Evolutionary conservation across 2,329 filamentous ascomycete genomes (phyloP), one percentile per base, ranked within the genome.

Genomic region (Venturia aucupariae): DNA sequence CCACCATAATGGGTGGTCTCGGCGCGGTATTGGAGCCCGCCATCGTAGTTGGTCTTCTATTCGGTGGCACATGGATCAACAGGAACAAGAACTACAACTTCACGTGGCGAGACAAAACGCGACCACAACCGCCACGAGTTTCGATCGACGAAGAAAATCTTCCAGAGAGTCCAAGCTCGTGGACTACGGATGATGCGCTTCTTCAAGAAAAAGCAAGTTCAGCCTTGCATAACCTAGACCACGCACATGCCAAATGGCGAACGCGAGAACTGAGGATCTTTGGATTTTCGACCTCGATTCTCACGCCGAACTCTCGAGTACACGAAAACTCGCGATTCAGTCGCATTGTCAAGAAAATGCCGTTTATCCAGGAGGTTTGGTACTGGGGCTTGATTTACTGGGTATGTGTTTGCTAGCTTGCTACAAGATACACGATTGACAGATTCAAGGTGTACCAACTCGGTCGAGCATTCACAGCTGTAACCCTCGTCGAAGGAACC

Each of bases 311-410:
- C 72, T 88, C 86, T 0, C 76, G 77, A 46, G 76, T 83, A 7
- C 88, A 86, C 70, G 79, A 81, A 67, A 80, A 83, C 66, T 81
- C 83, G 59, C 74, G 87, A 15, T 76, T 89, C 61, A 88, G 85
- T 71, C 80, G 87, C 4, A 68, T 90, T 42, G 79, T 90, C 17
- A 80, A 80, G 65, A 86, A 84, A 70, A 84, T 89, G 68, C 88
- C 89, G 0, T 91, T 91, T 71, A 73, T 90, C 35, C 85, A 86
- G 1, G 89, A 91, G 74, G 86, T 84, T 48, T 90, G 87, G 87
- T 90, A 90, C 70, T 90, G 88, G 88, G 84, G 85, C 2, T 76
- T 90, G 67, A 86, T 90, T 61, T 90, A 90, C 76, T 90, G 88
- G 87, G 87, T 90, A 81, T 69, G 82, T 71, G 61, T n/a, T 32